phyloP scores from a whole-genome alignment of 148 eudicot species.

The Silene uniflora region DNA sequence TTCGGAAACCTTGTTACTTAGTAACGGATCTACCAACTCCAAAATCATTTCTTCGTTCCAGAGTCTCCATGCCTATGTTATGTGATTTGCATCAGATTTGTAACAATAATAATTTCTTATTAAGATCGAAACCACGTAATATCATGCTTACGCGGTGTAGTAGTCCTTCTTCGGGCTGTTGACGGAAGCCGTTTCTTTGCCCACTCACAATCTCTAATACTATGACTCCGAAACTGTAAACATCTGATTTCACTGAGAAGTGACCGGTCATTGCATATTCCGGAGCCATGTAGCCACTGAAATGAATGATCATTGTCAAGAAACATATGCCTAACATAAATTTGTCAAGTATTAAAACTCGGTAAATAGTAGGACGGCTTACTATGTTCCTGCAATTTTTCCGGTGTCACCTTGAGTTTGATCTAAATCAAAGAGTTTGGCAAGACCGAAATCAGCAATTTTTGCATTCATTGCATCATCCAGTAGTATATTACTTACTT shows the following conservation, averaged over 20 bases:
- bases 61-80: slow-evolving; percentile 23
- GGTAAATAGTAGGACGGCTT: slow-evolving; percentile 7
- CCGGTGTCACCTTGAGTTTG: slow-evolving; percentile 19
- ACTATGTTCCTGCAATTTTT: slow-evolving; percentile 26
- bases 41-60: slow-evolving; percentile 11
- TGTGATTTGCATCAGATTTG: no score
- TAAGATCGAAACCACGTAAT: no score
- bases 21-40: slow-evolving; percentile 9
- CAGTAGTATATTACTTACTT: slow-evolving; percentile 24
- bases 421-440: slow-evolving; percentile 18
- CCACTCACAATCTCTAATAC: slow-evolving; percentile 47
- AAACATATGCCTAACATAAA: no score
- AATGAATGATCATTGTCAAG: not conserved
- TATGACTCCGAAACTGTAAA: slow-evolving; percentile 50
- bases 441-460: slow-evolving; percentile 28
- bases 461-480: slow-evolving; percentile 30
- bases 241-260: slow-evolving; percentile 38
- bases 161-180: slow-evolving; percentile 10
- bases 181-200: not conserved
- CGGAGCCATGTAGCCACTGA: slow-evolving; percentile 56
- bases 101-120: no score
- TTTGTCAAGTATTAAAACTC: no score
- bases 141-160: not conserved
- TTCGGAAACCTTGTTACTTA: not conserved
- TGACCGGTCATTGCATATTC: slow-evolving; percentile 43